These are phyloP conservation scores for Schizophyllum commune DNA, from an alignment of 1,284 basidiomycete genomes.

Conservation along the genomic window DNA sequence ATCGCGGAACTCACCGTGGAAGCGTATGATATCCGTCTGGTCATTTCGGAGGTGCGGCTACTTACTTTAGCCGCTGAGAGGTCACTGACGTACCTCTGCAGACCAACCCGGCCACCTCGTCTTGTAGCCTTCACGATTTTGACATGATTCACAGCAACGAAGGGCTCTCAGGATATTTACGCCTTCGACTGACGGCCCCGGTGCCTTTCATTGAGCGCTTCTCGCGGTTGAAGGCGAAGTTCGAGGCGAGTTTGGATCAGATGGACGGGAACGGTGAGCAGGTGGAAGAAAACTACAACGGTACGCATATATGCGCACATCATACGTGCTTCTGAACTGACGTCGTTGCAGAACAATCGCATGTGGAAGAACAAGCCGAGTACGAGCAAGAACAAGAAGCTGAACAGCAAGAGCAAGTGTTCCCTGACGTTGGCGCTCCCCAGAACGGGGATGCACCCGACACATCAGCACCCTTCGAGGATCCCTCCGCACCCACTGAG, in stretches of 20 bases:
- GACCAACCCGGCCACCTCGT: slow-evolving; percentile 69
- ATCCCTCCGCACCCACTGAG: neutral
- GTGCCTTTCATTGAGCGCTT: slow-evolving; percentile 61
- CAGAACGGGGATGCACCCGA: neutral
- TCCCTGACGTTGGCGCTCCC: neutral
- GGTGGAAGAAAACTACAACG: neutral
- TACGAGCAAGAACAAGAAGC: neutral
- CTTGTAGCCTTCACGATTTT: slow-evolving; percentile 66
- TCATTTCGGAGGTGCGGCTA: slow-evolving; percentile 54
- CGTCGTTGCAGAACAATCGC: neutral
- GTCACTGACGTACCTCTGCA: slow-evolving; percentile 20
- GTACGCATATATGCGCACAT: neutral
- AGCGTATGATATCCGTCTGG: slow-evolving; percentile 57
- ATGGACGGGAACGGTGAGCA: neutral
- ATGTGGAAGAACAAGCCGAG: neutral
- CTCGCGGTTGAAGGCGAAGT: neutral
- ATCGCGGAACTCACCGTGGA: slow-evolving; percentile 61
- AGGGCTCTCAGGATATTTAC: slow-evolving; percentile 55
- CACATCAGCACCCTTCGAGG: neutral
- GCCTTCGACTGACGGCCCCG: slow-evolving; percentile 43
- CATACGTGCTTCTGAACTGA: neutral
- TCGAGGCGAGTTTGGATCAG: neutral
- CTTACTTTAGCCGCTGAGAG: neutral
- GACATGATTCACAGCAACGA: slow-evolving; percentile 63
- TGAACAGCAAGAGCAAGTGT: neutral